These are phyloP conservation scores for Saururus chinensis DNA, from an alignment of 164 flowering plant species.

Conservation along the genomic window DNA sequence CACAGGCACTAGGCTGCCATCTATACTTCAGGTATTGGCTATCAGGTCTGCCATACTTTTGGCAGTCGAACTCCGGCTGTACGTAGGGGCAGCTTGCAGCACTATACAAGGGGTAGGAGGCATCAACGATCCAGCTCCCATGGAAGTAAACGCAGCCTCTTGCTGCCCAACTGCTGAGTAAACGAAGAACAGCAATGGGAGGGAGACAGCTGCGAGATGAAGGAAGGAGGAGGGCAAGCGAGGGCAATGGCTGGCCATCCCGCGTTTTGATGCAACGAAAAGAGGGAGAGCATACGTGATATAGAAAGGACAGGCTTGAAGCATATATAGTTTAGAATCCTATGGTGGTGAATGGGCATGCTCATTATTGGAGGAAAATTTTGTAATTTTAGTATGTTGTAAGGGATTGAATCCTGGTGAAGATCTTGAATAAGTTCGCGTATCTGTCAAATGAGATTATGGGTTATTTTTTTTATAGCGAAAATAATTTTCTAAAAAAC, in stretches of 20 bases:
- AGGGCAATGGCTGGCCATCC: conserved; percentile 19
- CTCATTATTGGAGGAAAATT: no score
- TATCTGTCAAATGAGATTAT: no score
- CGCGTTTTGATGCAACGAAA: conserved; percentile 7
- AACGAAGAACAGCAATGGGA: not conserved
- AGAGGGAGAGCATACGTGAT: not conserved
- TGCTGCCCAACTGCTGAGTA: conserved; percentile 11
- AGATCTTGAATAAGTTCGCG: no score
- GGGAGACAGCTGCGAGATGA: conserved; percentile 5
- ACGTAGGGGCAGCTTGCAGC: conserved; percentile 64
- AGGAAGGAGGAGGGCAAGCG: not conserved
- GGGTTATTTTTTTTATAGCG: no score
- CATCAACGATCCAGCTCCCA: conserved; percentile 72
- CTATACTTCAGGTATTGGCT: conserved; percentile 48
- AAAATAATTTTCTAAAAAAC: no score
- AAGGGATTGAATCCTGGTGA: no score
- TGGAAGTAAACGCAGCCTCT: conserved; percentile 41
- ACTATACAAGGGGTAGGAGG: conserved; percentile 61
- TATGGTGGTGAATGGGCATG: no score
- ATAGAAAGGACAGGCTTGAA: no score
- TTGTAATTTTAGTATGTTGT: no score
- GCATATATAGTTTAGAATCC: no score
- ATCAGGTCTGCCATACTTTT: conserved; percentile 67
- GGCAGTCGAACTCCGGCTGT: conserved; percentile 68
- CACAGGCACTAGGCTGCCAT: conserved; percentile 71